Evolutionary conservation across 106 monocot genomes (phyloP), one percentile per base, ranked within the genome.

Genomic region (Allium sativum): DNA sequence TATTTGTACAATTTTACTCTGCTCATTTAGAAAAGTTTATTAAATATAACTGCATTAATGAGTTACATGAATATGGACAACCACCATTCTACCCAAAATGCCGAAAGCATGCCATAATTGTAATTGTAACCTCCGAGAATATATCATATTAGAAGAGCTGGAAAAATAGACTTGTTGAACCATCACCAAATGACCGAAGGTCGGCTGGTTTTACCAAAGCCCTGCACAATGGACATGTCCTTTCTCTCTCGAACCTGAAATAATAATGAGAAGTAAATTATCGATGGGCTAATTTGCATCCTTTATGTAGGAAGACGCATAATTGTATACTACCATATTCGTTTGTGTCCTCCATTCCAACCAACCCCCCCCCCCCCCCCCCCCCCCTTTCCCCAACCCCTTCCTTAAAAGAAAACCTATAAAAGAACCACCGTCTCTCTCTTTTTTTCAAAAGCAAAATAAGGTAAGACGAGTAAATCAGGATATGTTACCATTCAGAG

Each of bases 191-290:
- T n/a, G 93, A 93, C 19, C 78, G 68, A 56, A 93, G 82, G 17
- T 89, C 93, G 18, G 82, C 85, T 21, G 88, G 88, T 61, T 93
- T 93, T 18, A 93, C 93, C 71, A 89, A 65, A 16, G 88, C 93
- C 50, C 93, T 79, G 59, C 93, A 93, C 53, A 93, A 58, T 4
- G 93, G 93, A 67, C 93, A 93, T 12, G 93, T 89, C 42, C 93
- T 72, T 66, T 93, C 93, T 73, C 89, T 77, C 70, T 93, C 88
- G 72, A 93, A 93, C 93, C 88, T 93, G 84, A 47, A 77, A 42
- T 19, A 11, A 9, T 0, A 21, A 48, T 18, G 5, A 31, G 31
- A 2, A 31, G 31, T 5, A 31, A 31, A 31, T 31, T 31, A 31
- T 31, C 5, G 1, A 31, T 31, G 1, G 31, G 31, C 31, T 31